Base-by-base conservation (phyloP, 805 yeast genomes). In the Deakozyma indianensis region DNA sequence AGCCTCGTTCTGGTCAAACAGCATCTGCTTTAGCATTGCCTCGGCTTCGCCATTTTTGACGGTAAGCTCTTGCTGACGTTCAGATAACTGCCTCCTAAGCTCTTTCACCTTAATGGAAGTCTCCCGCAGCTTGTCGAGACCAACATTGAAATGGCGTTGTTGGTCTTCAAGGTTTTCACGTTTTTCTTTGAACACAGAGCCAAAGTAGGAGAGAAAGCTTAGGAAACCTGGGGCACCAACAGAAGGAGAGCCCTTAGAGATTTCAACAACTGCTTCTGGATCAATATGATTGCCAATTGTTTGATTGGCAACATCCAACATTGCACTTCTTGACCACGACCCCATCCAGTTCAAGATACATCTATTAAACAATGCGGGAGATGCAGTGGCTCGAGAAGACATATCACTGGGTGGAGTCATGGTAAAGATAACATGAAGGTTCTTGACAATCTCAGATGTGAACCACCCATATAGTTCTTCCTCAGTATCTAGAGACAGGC, bases 331-430 rank as follows among this genome's bases (percentile, higher is more conserved):
- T 0, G 80, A 68, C 96, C 96, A 88, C 45, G 77, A 77, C 3
- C 95, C 95, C 80, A 86, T 77, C 87, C 90, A 84, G 55, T 80
- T 76, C 32, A 90, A 62, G 1, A 85, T 94, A 66, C 96, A 88
- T 56, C 97, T 67, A 56, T 88, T 88, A 62, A 85, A 80, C 27
- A 88, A 64, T 0, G 96, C 96, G 0, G 96, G 95, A 0, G 96
- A 88, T 0, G 86, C 68, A 1, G 80, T 68, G 14, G 79, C 68
- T 18, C 70, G 73, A 0, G 78, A 45, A 0, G 60, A 44, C 5
- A 61, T 46, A n/a, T 51, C 57, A 15, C 68, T 61, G 0, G 77
- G 73, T 23, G 79, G 78, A 47, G 76, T 73, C 50, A 85, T 71
- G 0, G 87, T 83, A 56, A 90, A 85, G 0, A 86, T 75, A 22